Percentiles rank a stretch among this genome's conserved stretches.
Conservation (phyloP, 441 rosid genomes). For the Populus hybrid region DNA sequence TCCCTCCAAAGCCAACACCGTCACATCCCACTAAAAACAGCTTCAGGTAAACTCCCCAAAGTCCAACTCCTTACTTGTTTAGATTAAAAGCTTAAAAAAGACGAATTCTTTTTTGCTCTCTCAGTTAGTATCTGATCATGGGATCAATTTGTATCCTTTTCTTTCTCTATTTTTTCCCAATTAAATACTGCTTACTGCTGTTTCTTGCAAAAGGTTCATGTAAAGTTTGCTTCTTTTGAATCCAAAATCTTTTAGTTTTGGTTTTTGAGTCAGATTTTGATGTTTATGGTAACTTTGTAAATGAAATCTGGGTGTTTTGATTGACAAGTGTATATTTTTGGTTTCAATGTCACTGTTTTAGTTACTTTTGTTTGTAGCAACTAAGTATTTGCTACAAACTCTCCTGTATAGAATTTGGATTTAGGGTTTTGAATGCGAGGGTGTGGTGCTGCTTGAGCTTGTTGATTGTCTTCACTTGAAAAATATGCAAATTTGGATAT, state of each 20-base stretch:
- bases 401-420: not conserved
- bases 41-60: not conserved
- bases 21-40: not conserved
- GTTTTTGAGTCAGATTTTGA: not conserved
- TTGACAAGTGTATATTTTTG: not conserved
- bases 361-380: not conserved
- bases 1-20: not conserved
- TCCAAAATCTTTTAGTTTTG: not conserved
- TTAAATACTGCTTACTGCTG: not conserved
- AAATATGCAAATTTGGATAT: not conserved
- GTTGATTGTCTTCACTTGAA: conserved; percentile 12
- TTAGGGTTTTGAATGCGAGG: conserved; percentile 22
- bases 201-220: not conserved
- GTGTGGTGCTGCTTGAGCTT: conserved; percentile 3
- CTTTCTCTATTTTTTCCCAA: not conserved
- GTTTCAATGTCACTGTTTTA: not conserved
- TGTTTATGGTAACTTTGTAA: not conserved
- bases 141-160: not conserved
- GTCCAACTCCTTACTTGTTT: not conserved
- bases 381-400: not conserved
- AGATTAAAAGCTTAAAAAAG: not conserved
- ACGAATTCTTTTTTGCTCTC: not conserved
- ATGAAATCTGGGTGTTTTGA: not conserved
- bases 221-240: conserved; percentile 7
- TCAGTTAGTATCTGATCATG: not conserved